Evolutionary conservation across 2,329 filamentous ascomycete species (phyloP), one percentile per base, ranked within the genome.

Genomic region (Ophidiomyces ophidiicola): DNA sequence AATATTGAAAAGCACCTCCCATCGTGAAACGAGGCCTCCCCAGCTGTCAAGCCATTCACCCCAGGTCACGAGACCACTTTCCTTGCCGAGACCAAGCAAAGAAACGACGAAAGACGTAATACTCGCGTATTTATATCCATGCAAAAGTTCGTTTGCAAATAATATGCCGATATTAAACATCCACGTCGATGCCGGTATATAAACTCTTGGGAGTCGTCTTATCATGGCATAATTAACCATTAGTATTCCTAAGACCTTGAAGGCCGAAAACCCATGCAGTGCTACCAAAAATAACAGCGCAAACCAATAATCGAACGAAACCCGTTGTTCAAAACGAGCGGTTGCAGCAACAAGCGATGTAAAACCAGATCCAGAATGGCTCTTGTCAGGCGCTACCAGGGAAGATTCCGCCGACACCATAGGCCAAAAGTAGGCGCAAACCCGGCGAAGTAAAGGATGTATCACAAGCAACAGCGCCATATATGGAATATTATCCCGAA

Each of bases 1-100:
- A 45, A 98, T 76, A 54, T 98, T 98, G 70, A 98, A 98, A 4
- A 94, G 71, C n/a, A 98, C 78, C 58, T 96, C 85, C 90, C 90
- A 98, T 43, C 88, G 74, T 0, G 80, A 70, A 56, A 93, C 78
- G n/a, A 98, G 65, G 0, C 90, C 90, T 5, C 84, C 78, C 48
- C 80, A 80, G 37, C 71, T 69, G 60, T 98, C 90, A 11, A 96
- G 65, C 66, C 74, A 82, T 30, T 68, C 65, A 5, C 78, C 86
- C 68, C 80, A 80, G 14, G 68, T 65, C 23, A 73, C 64, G 26
- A 78, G 54, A 2, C 57, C 43, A 5, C 66, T 62, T 12, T 65
- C 62, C 6, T 67, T 57, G 1, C 64, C 60, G 0, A 59, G 49
- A 15, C 59, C 51, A 6, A 60, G 54, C 15, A 57, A 53, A 4